Conservation (phyloP, 1,284 basidiomycete species). For the Microbotryomycetes sp. region DNA sequence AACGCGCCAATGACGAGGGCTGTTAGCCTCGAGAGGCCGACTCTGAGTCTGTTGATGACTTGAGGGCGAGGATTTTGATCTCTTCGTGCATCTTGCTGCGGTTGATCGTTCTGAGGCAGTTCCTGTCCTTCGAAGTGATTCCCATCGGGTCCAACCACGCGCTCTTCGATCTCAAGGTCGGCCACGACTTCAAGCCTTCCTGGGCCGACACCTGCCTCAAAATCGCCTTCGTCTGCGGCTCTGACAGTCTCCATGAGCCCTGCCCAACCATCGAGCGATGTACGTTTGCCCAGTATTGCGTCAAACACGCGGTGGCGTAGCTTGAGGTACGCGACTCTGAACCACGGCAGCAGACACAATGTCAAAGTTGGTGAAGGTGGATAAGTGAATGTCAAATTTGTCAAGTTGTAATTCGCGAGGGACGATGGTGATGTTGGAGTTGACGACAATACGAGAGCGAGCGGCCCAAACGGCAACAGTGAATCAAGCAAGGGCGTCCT, state of each 20-base stretch:
- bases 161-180: conserved; percentile 20
- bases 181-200: conserved; percentile 20
- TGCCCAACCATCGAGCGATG: conserved; percentile 9
- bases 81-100: background rate
- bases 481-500: conserved; percentile 39
- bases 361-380: conserved; percentile 33
- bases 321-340: conserved; percentile 31
- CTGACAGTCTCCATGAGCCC: conserved; percentile 15
- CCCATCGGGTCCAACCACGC: background rate
- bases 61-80: background rate
- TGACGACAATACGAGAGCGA: conserved; percentile 28
- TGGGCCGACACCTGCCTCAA: background rate
- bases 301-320: conserved; percentile 19
- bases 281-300: conserved; percentile 22
- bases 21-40: conserved; percentile 25
- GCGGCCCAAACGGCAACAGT: conserved; percentile 36
- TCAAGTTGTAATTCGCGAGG: conserved; percentile 27
- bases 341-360: conserved; percentile 35
- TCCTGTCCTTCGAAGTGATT: background rate
- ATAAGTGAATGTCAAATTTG: conserved; percentile 30
- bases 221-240: background rate
- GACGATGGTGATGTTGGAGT: conserved; percentile 11
- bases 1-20: conserved; percentile 30
- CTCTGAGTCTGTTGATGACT: conserved; percentile 11
- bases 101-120: background rate